These are phyloP conservation scores for Chalaropsis ovoidea DNA, from an alignment of 2,329 filamentous ascomycete species.

Conservation along the genomic window DNA sequence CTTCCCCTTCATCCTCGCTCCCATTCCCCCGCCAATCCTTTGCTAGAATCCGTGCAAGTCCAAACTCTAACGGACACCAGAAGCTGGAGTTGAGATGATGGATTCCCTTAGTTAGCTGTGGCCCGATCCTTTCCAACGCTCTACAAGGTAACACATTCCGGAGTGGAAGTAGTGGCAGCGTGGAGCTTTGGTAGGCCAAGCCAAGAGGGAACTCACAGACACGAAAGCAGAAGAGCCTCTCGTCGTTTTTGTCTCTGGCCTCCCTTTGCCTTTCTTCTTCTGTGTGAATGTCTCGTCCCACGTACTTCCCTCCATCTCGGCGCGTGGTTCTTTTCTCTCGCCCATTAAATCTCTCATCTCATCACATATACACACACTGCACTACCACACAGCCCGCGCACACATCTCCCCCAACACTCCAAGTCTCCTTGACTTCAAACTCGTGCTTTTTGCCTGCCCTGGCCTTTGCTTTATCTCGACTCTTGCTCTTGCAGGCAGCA, in stretches of 20 bases:
- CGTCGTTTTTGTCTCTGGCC: neutral
- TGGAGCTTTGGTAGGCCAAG: too few species aligned
- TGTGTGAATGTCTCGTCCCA: neutral
- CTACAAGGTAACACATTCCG: neutral
- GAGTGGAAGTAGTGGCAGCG: neutral
- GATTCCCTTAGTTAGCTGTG: neutral
- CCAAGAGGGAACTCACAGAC: neutral
- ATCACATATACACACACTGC: neutral
- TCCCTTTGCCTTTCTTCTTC: neutral
- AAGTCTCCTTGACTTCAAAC: neutral
- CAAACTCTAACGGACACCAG: neutral
- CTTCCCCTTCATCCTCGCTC: neutral
- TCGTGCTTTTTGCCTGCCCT: neutral
- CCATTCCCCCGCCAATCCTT: neutral
- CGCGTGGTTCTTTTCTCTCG: neutral
- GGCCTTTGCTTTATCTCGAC: neutral
- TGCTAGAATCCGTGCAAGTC: neutral
- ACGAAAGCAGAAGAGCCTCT: neutral
- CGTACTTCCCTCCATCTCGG: neutral
- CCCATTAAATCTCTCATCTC: neutral
- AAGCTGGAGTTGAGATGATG: constrained; percentile 4
- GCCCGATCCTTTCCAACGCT: neutral
- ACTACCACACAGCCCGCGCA: neutral
- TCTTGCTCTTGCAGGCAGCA: neutral
- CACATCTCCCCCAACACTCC: neutral